A percentile compares a stretch with the other conserved stretches of the same genome.
phyloP scores from a whole-genome alignment of 805 yeast species.

The Saccharomycodes ludwigii region DNA sequence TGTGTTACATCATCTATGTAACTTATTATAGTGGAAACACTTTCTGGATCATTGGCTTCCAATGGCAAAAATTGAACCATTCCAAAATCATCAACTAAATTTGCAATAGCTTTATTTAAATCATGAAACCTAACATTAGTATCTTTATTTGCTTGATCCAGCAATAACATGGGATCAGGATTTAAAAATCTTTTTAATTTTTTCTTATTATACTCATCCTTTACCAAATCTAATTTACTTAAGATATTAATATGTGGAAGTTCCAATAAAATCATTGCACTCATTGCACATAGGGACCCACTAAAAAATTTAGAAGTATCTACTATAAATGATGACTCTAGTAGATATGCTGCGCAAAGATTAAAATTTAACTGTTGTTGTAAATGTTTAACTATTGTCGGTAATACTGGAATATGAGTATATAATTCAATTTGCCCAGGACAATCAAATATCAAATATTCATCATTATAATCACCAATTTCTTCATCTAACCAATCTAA shows the following conservation, averaged over 20 bases:
- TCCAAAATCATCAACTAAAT: conserved; percentile 91
- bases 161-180: conserved; percentile 78
- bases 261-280: conserved; percentile 92
- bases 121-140: conserved; percentile 53
- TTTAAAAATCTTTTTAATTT: conserved; percentile 74
- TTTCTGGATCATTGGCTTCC: conserved; percentile 63
- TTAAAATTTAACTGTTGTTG: conserved; percentile 70
- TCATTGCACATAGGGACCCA: conserved; percentile 94
- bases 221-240: conserved; percentile 77
- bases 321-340: conserved; percentile 89
- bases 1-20: conserved; percentile 95
- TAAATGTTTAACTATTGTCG: conserved; percentile 77
- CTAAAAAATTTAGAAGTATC: conserved; percentile 88
- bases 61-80: conserved; percentile 96
- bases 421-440: conserved; percentile 95
- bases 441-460: conserved; percentile 86
- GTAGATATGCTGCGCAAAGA: conserved; percentile 80
- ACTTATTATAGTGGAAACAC: conserved; percentile 72
- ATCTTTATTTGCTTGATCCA: conserved; percentile 34
- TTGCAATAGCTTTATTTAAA: conserved; percentile 73
- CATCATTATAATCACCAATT: conserved; percentile 91
- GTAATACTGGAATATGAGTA: conserved; percentile 88
- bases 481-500: conserved; percentile 97
- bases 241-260: conserved; percentile 88
- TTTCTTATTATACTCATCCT: conserved; percentile 62